Evolutionary conservation across 768 basidiomycete species (phyloP).

Genomic region (Boletus pseudo-olivaceus): DNA sequence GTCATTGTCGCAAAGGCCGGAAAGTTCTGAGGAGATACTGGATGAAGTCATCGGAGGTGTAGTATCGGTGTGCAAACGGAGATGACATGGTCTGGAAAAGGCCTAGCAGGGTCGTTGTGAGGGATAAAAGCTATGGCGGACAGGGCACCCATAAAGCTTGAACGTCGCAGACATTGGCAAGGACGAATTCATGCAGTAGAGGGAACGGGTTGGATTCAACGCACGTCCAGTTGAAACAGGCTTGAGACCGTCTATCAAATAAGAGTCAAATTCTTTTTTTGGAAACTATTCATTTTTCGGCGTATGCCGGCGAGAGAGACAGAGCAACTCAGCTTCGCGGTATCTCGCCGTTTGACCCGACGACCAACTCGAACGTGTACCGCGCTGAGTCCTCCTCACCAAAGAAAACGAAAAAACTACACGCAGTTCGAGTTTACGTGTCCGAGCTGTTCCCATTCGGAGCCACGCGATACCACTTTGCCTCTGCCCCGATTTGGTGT

Average conservation of each 20-base stretch:
- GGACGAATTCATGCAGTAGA: too few species aligned
- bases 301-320: slow-evolving; percentile 17
- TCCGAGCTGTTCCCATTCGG: not conserved
- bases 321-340: slow-evolving; percentile 10
- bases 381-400: not conserved
- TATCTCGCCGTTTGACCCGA: slow-evolving; percentile 3
- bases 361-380: slow-evolving; percentile 5
- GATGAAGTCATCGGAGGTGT: not conserved
- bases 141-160: too few species aligned
- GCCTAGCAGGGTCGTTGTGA: too few species aligned
- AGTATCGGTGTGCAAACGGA: too few species aligned
- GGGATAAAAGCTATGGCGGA: too few species aligned
- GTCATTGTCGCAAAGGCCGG: not conserved
- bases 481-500: slow-evolving; percentile 22
- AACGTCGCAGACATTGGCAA: too few species aligned
- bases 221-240: not conserved
- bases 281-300: slow-evolving; percentile 14
- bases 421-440: not conserved
- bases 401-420: not conserved
- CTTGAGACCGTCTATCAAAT: not conserved
- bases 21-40: not conserved
- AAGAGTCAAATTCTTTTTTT: not conserved
- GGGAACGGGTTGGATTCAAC: not conserved
- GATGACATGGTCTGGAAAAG: too few species aligned
- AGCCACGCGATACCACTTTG: slow-evolving; percentile 2